phyloP scores from a whole-genome alignment of 257 asterid genomes.

The Nicotiana sylvestris region DNA sequence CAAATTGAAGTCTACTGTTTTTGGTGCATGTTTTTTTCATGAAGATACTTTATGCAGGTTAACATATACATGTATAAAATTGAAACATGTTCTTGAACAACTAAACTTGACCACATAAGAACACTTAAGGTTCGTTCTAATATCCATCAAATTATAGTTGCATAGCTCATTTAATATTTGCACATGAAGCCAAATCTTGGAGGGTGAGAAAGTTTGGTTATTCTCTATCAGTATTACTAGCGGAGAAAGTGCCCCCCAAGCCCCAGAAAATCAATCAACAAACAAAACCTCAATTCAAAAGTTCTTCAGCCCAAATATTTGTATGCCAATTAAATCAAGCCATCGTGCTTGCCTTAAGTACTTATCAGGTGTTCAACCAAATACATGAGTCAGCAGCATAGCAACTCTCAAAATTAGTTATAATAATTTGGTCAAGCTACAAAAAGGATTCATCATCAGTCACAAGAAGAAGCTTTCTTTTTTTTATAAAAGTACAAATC shows the following conservation, averaged over 20 bases:
- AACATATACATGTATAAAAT: neutral
- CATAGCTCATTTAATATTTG: neutral
- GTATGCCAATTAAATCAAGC: neutral
- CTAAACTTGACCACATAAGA: neutral
- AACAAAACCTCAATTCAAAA: neutral
- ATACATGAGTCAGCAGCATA: neutral
- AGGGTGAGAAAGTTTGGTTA: neutral
- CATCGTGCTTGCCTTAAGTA: neutral
- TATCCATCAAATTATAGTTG: neutral
- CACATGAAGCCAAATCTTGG: neutral
- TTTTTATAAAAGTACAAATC: neutral
- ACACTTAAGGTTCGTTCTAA: neutral
- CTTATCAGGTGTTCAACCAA: neutral
- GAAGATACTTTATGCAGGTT: neutral
- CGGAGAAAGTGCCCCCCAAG: neutral
- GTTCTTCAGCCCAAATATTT: neutral
- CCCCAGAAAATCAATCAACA: neutral
- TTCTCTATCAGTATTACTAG: neutral
- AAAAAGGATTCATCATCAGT: neutral
- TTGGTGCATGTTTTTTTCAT: neutral
- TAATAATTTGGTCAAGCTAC: neutral
- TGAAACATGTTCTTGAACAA: neutral
- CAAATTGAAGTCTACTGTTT: neutral
- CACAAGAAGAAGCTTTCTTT: neutral
- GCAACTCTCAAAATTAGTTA: neutral